Evolutionary conservation across 495 filamentous ascomycete genomes (phyloP), one percentile per base, ranked within the genome.

Genomic region (Neurospora sp.): DNA sequence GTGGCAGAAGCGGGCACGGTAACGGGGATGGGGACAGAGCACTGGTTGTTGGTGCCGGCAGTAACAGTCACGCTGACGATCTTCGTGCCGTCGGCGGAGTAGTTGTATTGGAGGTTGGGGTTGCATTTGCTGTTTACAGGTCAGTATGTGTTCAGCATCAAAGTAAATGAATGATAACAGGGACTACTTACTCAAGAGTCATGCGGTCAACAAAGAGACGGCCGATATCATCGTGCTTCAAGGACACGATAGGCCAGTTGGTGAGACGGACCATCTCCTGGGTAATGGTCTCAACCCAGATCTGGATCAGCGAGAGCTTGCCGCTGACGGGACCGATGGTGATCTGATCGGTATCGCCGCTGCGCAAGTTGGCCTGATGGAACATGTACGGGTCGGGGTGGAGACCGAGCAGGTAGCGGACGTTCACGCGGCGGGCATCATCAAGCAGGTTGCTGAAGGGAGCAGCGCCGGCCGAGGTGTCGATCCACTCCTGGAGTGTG

Each of bases 311-410:
- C 2, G 87, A 89, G 69, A 86, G 83, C 71, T 86, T 78, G 8
- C 72, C 79, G 1, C 80, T 76, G 6, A 83, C 82, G 20, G 87
- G 84, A 71, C 89, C 89, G 71, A 91, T 79, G 20, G 83, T 87
- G 70, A 86, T 84, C 1, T 77, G 71, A 4, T 75, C 76, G 1
- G 85, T 83, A 48, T 86, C 87, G 31, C 78, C 76, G 40, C 87
- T 85, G 73, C 86, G 85, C 70, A 91, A 75, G 76, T 91, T 90
- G 70, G 88, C 88, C 78, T 91, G 89, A 70, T 86, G 85, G 79
- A 86, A 85, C 84, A 85, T 85, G 80, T 75, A 70, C 70, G 76
- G 78, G 68, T 88, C 88, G 68, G 84, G 86, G 70, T 86, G 81
- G 3, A 91, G 82, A 41, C 83, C 83, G 53, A 90, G 82, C 18